Conservation (phyloP, 768 basidiomycete genomes). For the Lentinula raphanica region DNA sequence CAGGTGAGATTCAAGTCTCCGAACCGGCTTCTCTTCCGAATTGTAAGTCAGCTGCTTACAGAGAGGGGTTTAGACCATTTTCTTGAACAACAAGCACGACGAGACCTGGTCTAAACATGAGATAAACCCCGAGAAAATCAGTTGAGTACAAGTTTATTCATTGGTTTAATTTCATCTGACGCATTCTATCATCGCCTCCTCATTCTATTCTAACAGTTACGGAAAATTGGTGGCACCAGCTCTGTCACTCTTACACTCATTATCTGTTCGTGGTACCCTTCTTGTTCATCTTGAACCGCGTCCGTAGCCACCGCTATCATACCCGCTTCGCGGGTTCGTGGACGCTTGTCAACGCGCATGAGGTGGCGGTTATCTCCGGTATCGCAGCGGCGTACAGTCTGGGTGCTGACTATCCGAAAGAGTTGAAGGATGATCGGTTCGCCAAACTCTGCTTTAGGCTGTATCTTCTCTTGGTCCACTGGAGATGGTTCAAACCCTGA, state of each 20-base stretch:
- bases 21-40: background rate
- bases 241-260: slow-evolving; percentile 36
- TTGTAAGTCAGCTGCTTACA: background rate
- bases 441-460: slow-evolving; percentile 8
- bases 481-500: background rate
- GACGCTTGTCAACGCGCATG: slow-evolving; percentile 32
- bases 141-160: slow-evolving; percentile 9
- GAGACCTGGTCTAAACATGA: slow-evolving; percentile 30
- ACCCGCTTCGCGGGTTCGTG: slow-evolving; percentile 28
- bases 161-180: background rate
- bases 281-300: slow-evolving; percentile 33
- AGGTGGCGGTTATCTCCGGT: slow-evolving; percentile 34
- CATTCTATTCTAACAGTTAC: background rate
- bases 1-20: slow-evolving; percentile 14
- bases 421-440: slow-evolving; percentile 1
- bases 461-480: slow-evolving; percentile 3
- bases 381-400: slow-evolving; percentile 35
- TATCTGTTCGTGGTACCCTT: slow-evolving; percentile 32
- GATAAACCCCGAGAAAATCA: slow-evolving; percentile 23
- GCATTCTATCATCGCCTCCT: background rate
- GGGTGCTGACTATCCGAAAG: slow-evolving; percentile 23
- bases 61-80: slow-evolving; percentile 33
- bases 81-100: slow-evolving; percentile 32
- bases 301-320: slow-evolving; percentile 17
- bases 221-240: slow-evolving; percentile 40